Evolutionary conservation across 768 basidiomycete genomes (phyloP).

Genomic region (Pleurotus tuoliensis): DNA sequence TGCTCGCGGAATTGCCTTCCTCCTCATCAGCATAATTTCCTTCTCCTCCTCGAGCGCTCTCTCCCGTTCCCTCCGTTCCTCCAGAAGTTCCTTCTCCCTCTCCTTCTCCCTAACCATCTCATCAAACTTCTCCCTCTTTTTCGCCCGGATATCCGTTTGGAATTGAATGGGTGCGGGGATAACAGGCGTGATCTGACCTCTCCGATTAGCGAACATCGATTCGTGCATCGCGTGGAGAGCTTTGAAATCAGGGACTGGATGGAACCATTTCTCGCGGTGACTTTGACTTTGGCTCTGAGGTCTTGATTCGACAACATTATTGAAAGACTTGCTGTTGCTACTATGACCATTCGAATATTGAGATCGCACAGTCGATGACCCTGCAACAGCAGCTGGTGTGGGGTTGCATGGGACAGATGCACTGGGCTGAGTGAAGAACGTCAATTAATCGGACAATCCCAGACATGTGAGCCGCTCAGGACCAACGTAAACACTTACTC

Average conservation of each 20-base stretch:
- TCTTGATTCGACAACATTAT: background rate
- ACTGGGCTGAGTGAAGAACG: background rate
- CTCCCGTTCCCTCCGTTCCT: conserved; percentile 43
- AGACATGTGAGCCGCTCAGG: background rate
- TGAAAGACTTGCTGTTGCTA: too few relatives aligned
- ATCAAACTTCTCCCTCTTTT: conserved; percentile 65
- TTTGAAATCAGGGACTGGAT: conserved; percentile 50
- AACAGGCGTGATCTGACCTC: conserved; percentile 43
- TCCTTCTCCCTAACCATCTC: conserved; percentile 53
- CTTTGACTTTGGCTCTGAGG: conserved; percentile 12
- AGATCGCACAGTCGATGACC: background rate
- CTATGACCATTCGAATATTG: background rate
- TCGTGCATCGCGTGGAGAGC: conserved; percentile 48
- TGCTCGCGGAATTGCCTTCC: conserved; percentile 61
- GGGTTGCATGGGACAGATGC: background rate
- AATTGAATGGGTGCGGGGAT: background rate
- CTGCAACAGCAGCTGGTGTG: background rate
- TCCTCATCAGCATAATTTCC: conserved; percentile 59
- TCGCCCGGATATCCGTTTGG: conserved; percentile 49
- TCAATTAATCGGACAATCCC: background rate
- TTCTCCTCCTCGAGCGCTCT: conserved; percentile 54
- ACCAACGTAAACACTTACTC: background rate
- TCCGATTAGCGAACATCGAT: conserved; percentile 36
- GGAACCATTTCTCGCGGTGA: conserved; percentile 11
- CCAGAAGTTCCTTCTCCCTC: conserved; percentile 40